Percentiles rank a stretch among this genome's conserved stretches.
Conservation (phyloP, 192 early-diverging fungal species). For the Backusella morwellensis region DNA sequence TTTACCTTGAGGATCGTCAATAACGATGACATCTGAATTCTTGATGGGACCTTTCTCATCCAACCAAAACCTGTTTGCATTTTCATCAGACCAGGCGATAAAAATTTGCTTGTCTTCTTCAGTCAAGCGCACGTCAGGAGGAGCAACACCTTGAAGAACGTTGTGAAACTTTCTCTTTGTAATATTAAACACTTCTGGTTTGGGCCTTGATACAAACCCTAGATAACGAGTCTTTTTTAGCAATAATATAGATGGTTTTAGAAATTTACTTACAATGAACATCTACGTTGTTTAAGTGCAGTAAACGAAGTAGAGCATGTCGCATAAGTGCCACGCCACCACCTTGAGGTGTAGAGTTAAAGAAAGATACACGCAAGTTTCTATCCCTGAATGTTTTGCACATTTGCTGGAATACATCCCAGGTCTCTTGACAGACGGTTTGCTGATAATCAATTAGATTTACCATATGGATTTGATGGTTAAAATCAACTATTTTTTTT, state of each 20-base stretch:
- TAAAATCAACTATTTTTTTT: constrained; percentile 60
- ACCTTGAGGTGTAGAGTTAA: constrained; percentile 84
- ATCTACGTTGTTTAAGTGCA: constrained; percentile 64
- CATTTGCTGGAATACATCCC: constrained; percentile 61
- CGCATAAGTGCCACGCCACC: constrained; percentile 92
- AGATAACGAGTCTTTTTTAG: constrained; percentile 8
- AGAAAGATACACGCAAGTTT: constrained; percentile 65
- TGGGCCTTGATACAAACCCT: constrained; percentile 79
- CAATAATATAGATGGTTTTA: neutral
- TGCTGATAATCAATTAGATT: constrained; percentile 63
- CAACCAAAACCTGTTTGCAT: constrained; percentile 75
- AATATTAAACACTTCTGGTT: constrained; percentile 83
- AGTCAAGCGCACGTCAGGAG: constrained; percentile 40
- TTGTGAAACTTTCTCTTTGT: constrained; percentile 91
- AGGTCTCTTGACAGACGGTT: constrained; percentile 63
- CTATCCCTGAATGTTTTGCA: constrained; percentile 51
- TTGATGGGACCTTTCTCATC: constrained; percentile 64
- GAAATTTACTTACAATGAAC: constrained; percentile 48
- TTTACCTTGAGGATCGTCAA: constrained; percentile 80
- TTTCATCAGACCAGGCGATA: constrained; percentile 61
- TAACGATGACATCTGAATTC: constrained; percentile 77
- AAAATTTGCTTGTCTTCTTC: constrained; percentile 67
- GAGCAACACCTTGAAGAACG: constrained; percentile 80
- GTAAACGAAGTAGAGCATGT: constrained; percentile 73
- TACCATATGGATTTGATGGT: constrained; percentile 65